phyloP scores from a whole-genome alignment of 2,329 filamentous ascomycete species.

The Trichoderma endophyticum region DNA sequence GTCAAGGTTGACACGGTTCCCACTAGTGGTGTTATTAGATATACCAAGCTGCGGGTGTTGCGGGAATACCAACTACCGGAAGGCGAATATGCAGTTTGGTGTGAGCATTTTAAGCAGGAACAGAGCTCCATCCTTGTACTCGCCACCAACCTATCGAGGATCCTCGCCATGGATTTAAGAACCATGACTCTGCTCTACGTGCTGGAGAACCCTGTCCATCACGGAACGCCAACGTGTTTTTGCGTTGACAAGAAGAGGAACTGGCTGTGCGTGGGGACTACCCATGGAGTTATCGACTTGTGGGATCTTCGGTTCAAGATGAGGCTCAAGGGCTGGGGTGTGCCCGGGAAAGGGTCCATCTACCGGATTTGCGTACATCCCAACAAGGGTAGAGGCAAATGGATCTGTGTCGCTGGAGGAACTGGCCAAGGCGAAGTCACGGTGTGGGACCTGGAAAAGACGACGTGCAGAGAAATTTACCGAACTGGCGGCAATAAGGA shows the following conservation, averaged over 20 bases:
- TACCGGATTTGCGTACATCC: slow-evolving; percentile 78
- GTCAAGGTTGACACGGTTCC: slow-evolving; percentile 67
- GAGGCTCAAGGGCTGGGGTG: slow-evolving; percentile 81
- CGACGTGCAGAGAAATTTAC: slow-evolving; percentile 84
- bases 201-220: slow-evolving; percentile 83
- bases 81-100: slow-evolving; percentile 80
- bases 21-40: slow-evolving; percentile 58
- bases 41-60: slow-evolving; percentile 72
- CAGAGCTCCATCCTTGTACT: slow-evolving; percentile 77
- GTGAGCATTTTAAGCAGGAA: slow-evolving; percentile 85
- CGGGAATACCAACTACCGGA: slow-evolving; percentile 75
- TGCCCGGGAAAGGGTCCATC: slow-evolving; percentile 76
- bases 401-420: slow-evolving; percentile 85
- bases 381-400: slow-evolving; percentile 71
- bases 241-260: slow-evolving; percentile 81
- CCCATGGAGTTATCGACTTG: slow-evolving; percentile 85
- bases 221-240: slow-evolving; percentile 89
- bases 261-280: slow-evolving; percentile 89
- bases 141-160: slow-evolving; percentile 79
- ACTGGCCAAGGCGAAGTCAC: slow-evolving; percentile 86
- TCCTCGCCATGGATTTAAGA: slow-evolving; percentile 81
- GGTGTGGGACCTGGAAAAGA: slow-evolving; percentile 93
- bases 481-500: slow-evolving; percentile 64
- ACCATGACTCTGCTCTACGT: slow-evolving; percentile 80
- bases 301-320: slow-evolving; percentile 97